A percentile compares a stretch with the other conserved stretches of the same genome.
Evolutionary conservation across 2,329 filamentous ascomycete genomes (phyloP).

Genomic region (Sodiomyces alkalinus): DNA sequence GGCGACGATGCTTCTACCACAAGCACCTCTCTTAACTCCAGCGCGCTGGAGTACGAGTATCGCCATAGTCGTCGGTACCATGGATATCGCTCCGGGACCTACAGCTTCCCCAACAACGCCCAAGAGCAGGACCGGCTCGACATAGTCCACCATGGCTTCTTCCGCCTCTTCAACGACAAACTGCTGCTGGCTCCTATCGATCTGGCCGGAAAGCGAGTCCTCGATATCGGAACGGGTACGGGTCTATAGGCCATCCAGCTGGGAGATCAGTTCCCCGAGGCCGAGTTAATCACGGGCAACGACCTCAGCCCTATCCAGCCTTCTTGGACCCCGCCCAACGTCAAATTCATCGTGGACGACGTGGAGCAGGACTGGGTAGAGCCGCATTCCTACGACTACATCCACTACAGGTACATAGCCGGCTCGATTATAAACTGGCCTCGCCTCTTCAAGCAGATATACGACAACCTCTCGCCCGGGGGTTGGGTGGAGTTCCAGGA

Average conservation of each 20-base stretch:
- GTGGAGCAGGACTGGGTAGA: conserved; percentile 16
- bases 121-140: conserved; percentile 22
- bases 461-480: conserved; percentile 3
- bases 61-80: conserved; percentile 7
- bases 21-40: conserved; percentile 4
- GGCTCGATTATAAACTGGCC: conserved; percentile 16
- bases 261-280: conserved; percentile 10
- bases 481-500: conserved; percentile 4
- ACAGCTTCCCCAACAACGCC: conserved; percentile 22
- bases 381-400: conserved; percentile 2
- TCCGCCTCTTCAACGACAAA: conserved; percentile 13
- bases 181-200: conserved; percentile 3
- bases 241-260: conserved; percentile 25
- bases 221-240: conserved; percentile 13
- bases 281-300: conserved; percentile 18
- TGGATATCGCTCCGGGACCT: conserved; percentile 3
- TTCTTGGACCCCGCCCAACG: conserved; percentile 48
- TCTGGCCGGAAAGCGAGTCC: conserved; percentile 3
- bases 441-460: conserved; percentile 2
- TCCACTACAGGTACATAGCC: conserved; percentile 13
- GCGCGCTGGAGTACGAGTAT: conserved; percentile 1
- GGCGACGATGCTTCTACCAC: conserved; percentile 1
- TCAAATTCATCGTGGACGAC: conserved; percentile 60
- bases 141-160: conserved; percentile 20
- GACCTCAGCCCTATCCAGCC: conserved; percentile 13